Evolutionary conservation across 139 green algal species (phyloP).

Genomic region (Protoeuglena noctilucae): DNA sequence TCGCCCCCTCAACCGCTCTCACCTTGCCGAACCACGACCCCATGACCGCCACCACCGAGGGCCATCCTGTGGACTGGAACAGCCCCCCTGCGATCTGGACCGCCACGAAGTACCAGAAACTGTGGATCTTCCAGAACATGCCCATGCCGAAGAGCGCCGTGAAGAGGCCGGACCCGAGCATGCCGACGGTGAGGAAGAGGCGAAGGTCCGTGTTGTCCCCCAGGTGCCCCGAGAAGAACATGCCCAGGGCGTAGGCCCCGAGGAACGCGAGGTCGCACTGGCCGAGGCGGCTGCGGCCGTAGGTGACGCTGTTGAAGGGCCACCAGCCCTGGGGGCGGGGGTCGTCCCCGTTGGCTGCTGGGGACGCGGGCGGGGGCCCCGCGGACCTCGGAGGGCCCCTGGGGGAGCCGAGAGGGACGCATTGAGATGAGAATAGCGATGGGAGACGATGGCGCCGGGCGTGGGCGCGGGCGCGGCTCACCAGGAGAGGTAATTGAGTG

Average conservation of each 20-base stretch:
- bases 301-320: slow-evolving; percentile 59
- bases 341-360: not conserved
- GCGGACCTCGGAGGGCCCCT: not conserved
- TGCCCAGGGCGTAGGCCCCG: slow-evolving; percentile 69
- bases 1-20: too few species aligned
- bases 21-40: slow-evolving; percentile 92
- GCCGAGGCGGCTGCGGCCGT: slow-evolving; percentile 63
- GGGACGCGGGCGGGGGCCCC: not conserved
- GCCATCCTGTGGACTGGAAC: slow-evolving; percentile 84
- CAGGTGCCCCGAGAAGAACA: slow-evolving; percentile 84
- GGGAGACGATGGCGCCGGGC: too few species aligned
- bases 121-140: slow-evolving; percentile 74
- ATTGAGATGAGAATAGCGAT: not conserved
- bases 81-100: slow-evolving; percentile 53
- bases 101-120: slow-evolving; percentile 56
- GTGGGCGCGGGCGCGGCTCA: not conserved
- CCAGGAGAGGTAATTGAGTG: too few species aligned
- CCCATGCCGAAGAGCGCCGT: slow-evolving; percentile 62
- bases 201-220: slow-evolving; percentile 73
- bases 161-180: slow-evolving; percentile 63
- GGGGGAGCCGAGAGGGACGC: not conserved
- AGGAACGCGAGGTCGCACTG: slow-evolving; percentile 81
- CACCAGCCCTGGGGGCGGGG: slow-evolving; percentile 42
- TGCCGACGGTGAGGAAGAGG: slow-evolving; percentile 68
- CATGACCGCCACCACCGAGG: slow-evolving; percentile 76